Conservation (phyloP, 2,329 filamentous ascomycete species). For the Camptophora hylomeconis region DNA sequence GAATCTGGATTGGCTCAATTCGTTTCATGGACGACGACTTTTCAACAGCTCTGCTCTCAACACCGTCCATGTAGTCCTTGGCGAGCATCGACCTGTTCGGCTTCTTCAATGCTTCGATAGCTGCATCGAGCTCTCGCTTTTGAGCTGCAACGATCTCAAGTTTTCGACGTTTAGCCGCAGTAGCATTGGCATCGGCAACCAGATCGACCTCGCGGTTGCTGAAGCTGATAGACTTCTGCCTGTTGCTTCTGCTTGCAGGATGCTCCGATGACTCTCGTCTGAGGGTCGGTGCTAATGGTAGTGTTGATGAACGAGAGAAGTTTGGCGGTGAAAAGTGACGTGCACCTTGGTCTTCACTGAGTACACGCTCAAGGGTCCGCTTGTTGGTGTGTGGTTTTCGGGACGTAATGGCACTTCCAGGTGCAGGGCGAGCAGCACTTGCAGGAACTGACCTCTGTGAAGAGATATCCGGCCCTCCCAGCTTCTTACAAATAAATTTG, state of each 20-base stretch:
- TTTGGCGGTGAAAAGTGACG: constrained; percentile 23
- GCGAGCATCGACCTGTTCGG: constrained; percentile 34
- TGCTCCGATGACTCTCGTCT: constrained; percentile 31
- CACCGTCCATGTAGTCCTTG: constrained; percentile 31
- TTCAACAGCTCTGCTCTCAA: constrained; percentile 25
- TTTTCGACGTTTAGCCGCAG: constrained; percentile 33
- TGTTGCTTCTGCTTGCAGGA: constrained; percentile 27
- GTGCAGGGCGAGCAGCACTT: constrained; percentile 22
- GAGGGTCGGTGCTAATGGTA: constrained; percentile 17
- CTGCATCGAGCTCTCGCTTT: constrained; percentile 35
- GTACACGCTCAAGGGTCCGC: constrained; percentile 31
- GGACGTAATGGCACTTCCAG: constrained; percentile 15
- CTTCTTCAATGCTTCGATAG: constrained; percentile 33
- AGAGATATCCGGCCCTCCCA: constrained; percentile 29
- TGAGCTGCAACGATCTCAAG: constrained; percentile 32
- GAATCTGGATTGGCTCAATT: constrained; percentile 35
- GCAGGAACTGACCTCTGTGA: constrained; percentile 24
- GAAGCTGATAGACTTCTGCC: constrained; percentile 31
- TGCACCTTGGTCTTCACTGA: constrained; percentile 30
- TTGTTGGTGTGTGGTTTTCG: constrained; percentile 18
- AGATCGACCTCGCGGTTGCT: constrained; percentile 38
- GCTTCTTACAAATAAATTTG: constrained; percentile 32
- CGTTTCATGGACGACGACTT: constrained; percentile 26
- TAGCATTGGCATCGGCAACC: constrained; percentile 29
- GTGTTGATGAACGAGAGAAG: constrained; percentile 29